Base-by-base conservation (phyloP, 495 filamentous ascomycete species). In the Lophiostoma macrostomum region DNA sequence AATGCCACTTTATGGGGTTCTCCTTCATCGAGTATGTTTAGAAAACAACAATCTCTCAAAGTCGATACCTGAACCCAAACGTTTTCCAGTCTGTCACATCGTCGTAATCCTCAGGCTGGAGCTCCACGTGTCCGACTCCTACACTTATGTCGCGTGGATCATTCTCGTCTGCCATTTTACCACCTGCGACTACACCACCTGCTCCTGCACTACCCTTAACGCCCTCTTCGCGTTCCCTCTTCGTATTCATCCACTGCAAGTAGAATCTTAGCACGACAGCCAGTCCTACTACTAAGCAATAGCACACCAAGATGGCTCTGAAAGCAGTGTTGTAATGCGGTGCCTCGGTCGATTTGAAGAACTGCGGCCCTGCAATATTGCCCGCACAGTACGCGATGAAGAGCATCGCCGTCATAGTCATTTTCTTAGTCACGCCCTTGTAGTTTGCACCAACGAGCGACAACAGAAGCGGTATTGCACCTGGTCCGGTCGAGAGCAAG, bases 361-460 rank as follows among this genome's bases (percentile, higher is more conserved):
- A 83, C 64, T 83, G 82, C 0, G 81, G 81, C 45, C 32, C 47
- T 11, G 28, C 50, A 22, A 53, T 66, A 36, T 51, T 56, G 10
- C 24, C 52, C 20, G 50, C 64, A 22, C 71, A 72, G 41, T 72
- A 72, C 0, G 67, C 69, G 20, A 72, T 55, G 68, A 81, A 82
- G 1, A 79, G 69, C 5, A 80, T 71, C 3, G 78, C 80, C 36
- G 81, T 82, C 14, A 78, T 77, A 46, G 80, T 74, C n/a, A 83
- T 79, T 57, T 84, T 83, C 63, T 84, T 84, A 7, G 80, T 83
- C 35, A 83, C 78, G 1, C 80, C 74, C 2, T 74, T 40, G 35
- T 18, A 51, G 25, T 51, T 51, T 4, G 20, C 36, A 13, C 36
- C 34, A 27, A 51, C 48, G 7, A 51, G 36, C 11, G 48, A 51